These are phyloP conservation scores for Podaxis sp. DNA, from an alignment of 768 basidiomycete species.

Conservation along the genomic window DNA sequence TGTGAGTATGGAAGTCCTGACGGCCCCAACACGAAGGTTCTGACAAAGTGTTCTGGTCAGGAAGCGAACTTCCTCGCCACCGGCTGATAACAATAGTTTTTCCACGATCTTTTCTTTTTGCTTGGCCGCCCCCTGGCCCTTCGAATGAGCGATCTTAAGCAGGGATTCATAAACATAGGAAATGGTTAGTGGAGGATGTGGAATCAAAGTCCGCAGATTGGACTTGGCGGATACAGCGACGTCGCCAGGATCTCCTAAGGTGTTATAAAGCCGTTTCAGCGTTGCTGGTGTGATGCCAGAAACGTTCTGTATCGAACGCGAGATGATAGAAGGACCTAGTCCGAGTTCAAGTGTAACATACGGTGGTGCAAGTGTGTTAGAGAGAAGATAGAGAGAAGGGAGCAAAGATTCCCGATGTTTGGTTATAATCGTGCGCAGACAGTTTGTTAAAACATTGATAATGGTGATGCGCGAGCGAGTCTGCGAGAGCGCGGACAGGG, in stretches of 20 bases:
- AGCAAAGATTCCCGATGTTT: conserved; percentile 70
- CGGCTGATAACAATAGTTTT: conserved; percentile 78
- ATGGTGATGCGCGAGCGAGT: conserved; percentile 77
- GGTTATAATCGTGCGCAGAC: conserved; percentile 64
- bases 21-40: conserved; percentile 86
- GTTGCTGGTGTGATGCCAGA: conserved; percentile 62
- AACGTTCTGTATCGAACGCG: conserved; percentile 68
- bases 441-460: conserved; percentile 68
- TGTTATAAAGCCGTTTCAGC: conserved; percentile 65
- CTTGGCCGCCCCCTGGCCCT: conserved; percentile 74
- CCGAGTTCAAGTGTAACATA: conserved; percentile 73
- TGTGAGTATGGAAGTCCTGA: conserved; percentile 77
- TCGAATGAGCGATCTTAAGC: conserved; percentile 63
- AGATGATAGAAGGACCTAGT: conserved; percentile 65
- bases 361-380: conserved; percentile 76
- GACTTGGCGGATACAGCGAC: conserved; percentile 85
- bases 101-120: conserved; percentile 79
- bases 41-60: conserved; percentile 72
- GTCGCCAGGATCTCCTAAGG: conserved; percentile 82
- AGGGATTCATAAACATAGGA: conserved; percentile 67
- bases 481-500: conserved; percentile 56
- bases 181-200: conserved; percentile 67
- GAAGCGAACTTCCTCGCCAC: conserved; percentile 86
- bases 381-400: conserved; percentile 78
- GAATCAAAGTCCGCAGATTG: conserved; percentile 69